Evolutionary conservation across 2,329 filamentous ascomycete species (phyloP).

Genomic region (Orbilia quercus): DNA sequence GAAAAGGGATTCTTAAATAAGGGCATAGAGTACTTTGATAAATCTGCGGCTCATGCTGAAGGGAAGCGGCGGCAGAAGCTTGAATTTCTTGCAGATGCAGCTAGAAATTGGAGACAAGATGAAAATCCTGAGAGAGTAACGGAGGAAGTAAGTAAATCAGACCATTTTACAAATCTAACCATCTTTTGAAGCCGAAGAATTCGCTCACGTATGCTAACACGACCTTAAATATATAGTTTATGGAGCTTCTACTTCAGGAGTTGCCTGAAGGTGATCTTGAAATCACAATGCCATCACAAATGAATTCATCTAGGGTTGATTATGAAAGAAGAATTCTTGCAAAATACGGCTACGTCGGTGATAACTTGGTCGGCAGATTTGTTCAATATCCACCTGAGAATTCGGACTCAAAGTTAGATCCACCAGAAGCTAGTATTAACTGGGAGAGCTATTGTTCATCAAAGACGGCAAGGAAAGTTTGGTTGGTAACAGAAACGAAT

Average conservation of each 20-base stretch:
- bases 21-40: constrained; percentile 32
- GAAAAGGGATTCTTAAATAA: constrained; percentile 20
- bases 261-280: constrained; percentile 18
- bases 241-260: constrained; percentile 25
- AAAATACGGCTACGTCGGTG: constrained; percentile 28
- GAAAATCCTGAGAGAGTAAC: constrained; percentile 12
- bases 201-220: neutral
- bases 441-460: constrained; percentile 24
- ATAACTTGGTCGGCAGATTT: constrained; percentile 25
- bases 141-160: constrained; percentile 1
- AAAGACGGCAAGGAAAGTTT: constrained; percentile 25
- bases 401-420: neutral
- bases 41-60: constrained; percentile 16
- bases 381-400: neutral
- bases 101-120: constrained; percentile 15
- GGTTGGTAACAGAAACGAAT: constrained; percentile 26
- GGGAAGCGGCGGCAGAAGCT: constrained; percentile 10
- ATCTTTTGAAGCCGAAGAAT: no score
- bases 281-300: constrained; percentile 15
- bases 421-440: constrained; percentile 8
- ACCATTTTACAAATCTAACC: no score
- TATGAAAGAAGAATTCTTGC: constrained; percentile 25
- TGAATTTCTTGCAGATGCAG: constrained; percentile 23
- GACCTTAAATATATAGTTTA: neutral
- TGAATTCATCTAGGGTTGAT: constrained; percentile 29